A percentile compares a stretch with the other conserved stretches of the same genome.
Evolutionary conservation across 176 grass and related monocot genomes (phyloP).

Genomic region (Eleusine coracana): DNA sequence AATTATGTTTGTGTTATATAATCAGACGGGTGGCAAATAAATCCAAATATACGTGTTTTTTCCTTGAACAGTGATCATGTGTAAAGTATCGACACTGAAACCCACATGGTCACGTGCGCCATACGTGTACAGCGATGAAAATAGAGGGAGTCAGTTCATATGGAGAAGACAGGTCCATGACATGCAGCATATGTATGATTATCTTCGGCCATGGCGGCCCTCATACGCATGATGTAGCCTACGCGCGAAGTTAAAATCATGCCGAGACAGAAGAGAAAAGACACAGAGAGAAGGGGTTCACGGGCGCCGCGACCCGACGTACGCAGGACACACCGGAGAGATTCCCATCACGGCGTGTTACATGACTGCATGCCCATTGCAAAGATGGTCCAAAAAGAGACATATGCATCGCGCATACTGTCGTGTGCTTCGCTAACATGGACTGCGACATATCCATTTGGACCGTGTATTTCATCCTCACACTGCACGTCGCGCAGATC

Average conservation of each 20-base stretch:
- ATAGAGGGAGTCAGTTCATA: not conserved
- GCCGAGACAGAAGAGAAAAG: not conserved
- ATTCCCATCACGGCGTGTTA: not conserved
- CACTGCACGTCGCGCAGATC: not conserved
- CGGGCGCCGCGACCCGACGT: conserved; percentile 5
- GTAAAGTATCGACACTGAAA: conserved; percentile 2
- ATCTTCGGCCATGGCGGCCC: not conserved
- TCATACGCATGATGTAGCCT: not conserved
- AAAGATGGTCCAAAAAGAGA: not conserved
- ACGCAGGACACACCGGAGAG: not conserved
- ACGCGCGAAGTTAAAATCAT: not conserved
- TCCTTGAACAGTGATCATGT: not conserved
- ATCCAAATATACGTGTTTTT: not conserved
- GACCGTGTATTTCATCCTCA: not conserved
- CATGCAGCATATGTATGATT: not conserved
- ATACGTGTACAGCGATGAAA: not conserved
- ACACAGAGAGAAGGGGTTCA: not conserved
- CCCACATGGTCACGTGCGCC: conserved; percentile 18
- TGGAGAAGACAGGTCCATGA: conserved; percentile 19
- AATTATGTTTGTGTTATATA: too few relatives aligned
- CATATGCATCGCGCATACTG: not conserved
- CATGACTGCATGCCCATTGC: not conserved
- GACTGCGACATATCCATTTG: not conserved
- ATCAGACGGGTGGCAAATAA: too few relatives aligned
- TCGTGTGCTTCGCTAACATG: not conserved